Conservation (phyloP, 176 grass and related monocot genomes). For the Tillandsia fasciculata region DNA sequence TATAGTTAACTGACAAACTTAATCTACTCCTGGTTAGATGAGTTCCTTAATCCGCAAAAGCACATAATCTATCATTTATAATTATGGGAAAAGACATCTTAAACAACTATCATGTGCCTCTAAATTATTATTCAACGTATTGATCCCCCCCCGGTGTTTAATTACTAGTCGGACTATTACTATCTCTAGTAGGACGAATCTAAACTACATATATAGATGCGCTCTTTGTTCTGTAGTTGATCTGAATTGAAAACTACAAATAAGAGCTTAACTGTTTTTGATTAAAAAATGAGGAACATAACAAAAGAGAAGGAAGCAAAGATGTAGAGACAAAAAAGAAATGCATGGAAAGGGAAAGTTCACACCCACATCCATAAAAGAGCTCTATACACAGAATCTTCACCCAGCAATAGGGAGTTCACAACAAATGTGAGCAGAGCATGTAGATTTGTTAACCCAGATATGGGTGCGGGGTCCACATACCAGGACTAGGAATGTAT, state of each 20-base stretch:
- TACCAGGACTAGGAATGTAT: no score
- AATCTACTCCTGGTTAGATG: background rate
- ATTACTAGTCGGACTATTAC: background rate
- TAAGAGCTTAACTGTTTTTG: background rate
- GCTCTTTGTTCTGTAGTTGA: slow-evolving; percentile 4
- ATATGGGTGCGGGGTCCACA: background rate
- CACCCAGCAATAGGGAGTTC: background rate
- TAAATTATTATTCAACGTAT: background rate
- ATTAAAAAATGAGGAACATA: slow-evolving; percentile 3
- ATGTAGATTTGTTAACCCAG: background rate
- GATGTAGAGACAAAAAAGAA: slow-evolving; percentile 4
- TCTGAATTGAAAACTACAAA: background rate
- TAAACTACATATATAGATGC: background rate
- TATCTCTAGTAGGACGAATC: background rate
- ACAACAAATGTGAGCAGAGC: slow-evolving; percentile 2
- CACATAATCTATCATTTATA: background rate
- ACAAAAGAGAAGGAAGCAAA: background rate
- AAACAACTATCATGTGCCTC: background rate
- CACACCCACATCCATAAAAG: background rate
- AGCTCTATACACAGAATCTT: slow-evolving; percentile 5
- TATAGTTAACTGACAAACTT: background rate
- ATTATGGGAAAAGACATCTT: background rate
- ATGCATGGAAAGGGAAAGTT: slow-evolving; percentile 3
- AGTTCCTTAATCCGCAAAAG: background rate
- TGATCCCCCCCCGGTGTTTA: no score